These are phyloP conservation scores for Cladosporium sp. DNA, from an alignment of 2,329 filamentous ascomycete species.

Conservation along the genomic window DNA sequence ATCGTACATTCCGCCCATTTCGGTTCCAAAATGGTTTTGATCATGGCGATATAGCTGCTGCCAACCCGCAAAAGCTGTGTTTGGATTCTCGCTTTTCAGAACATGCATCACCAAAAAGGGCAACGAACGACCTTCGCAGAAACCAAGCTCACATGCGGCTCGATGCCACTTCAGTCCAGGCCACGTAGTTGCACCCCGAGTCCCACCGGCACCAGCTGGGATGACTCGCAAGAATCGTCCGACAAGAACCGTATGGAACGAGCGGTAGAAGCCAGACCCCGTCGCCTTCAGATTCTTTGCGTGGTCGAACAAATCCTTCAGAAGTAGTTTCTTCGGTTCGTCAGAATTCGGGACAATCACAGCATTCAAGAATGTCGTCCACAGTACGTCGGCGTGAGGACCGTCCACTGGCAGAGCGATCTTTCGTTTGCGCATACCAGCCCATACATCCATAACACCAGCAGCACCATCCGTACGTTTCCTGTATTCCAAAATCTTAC, in stretches of 20 bases:
- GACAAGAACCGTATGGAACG: constrained; percentile 51
- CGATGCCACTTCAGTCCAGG: constrained; percentile 35
- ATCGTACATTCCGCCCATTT: constrained; percentile 46
- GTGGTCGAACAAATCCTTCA: constrained; percentile 44
- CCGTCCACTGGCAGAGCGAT: constrained; percentile 46
- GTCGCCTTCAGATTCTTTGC: constrained; percentile 44
- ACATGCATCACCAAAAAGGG: constrained; percentile 28
- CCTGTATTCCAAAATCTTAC: constrained; percentile 44
- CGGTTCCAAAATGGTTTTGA: constrained; percentile 23
- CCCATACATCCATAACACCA: constrained; percentile 50
- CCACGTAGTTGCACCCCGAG: constrained; percentile 21
- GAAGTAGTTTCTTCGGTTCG: constrained; percentile 26
- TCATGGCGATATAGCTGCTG: constrained; percentile 41
- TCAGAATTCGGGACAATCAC: background rate
- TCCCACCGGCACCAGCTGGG: constrained; percentile 20
- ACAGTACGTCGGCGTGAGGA: constrained; percentile 46
- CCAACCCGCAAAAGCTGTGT: constrained; percentile 28
- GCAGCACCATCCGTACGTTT: constrained; percentile 44
- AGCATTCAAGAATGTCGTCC: constrained; percentile 48
- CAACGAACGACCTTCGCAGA: constrained; percentile 35
- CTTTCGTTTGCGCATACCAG: constrained; percentile 39
- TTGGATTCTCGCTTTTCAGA: constrained; percentile 17
- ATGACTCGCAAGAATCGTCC: constrained; percentile 40
- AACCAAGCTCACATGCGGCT: constrained; percentile 40
- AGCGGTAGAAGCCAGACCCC: constrained; percentile 40